These are phyloP conservation scores for Marvania coccoides DNA, from an alignment of 139 green algal species.

Conservation along the genomic window DNA sequence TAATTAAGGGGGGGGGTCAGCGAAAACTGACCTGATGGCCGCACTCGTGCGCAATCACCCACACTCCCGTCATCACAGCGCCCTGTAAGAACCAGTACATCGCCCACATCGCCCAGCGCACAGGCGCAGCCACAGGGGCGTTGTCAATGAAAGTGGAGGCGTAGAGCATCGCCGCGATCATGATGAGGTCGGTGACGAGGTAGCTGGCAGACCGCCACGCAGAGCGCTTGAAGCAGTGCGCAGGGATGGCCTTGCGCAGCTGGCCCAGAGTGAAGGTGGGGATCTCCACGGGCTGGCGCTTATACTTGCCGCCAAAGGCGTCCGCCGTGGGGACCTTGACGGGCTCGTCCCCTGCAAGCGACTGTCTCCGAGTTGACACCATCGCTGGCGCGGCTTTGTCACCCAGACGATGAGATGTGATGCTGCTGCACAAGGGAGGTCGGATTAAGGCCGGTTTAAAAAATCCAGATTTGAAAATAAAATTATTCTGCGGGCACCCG, in stretches of 20 bases:
- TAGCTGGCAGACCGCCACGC: slow-evolving; percentile 43
- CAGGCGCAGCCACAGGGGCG: slow-evolving; percentile 13
- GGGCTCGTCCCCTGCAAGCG: too few relatives aligned
- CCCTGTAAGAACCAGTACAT: slow-evolving; percentile 69
- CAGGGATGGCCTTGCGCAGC: slow-evolving; percentile 68
- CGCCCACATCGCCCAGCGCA: slow-evolving; percentile 52
- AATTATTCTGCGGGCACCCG: too few relatives aligned
- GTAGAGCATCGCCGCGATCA: slow-evolving; percentile 34
- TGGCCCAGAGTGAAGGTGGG: slow-evolving; percentile 58
- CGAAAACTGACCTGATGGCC: slow-evolving; percentile 50
- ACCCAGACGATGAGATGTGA: too few relatives aligned
- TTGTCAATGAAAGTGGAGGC: slow-evolving; percentile 43
- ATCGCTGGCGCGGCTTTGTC: too few relatives aligned
- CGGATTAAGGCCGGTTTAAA: too few relatives aligned
- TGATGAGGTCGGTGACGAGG: slow-evolving; percentile 49
- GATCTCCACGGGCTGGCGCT: not conserved
- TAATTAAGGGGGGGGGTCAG: not conserved
- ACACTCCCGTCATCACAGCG: slow-evolving; percentile 61
- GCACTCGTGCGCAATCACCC: slow-evolving; percentile 83
- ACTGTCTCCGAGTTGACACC: too few relatives aligned
- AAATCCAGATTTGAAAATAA: too few relatives aligned
- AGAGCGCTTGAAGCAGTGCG: slow-evolving; percentile 75
- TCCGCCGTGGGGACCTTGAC: too few relatives aligned
- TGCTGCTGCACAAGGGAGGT: too few relatives aligned
- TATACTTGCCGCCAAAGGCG: not conserved